These are phyloP conservation scores for Jacaranda mimosifolia DNA, from an alignment of 257 asterid species.

Conservation along the genomic window DNA sequence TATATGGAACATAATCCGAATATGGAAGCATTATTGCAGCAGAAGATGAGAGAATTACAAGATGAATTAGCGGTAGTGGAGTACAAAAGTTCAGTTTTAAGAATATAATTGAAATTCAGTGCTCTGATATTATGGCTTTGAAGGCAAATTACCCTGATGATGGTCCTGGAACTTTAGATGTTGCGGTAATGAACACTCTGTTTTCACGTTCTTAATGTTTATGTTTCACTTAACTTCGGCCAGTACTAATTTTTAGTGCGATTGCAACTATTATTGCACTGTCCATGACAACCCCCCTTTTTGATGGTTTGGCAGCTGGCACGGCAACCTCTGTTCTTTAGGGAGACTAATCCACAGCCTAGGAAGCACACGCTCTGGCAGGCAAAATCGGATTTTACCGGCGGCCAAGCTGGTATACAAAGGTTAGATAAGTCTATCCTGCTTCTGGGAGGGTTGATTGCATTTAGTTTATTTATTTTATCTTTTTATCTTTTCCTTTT, in stretches of 20 bases:
- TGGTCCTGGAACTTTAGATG: constrained; percentile 70
- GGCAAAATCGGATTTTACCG: constrained; percentile 90
- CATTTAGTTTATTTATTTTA: background rate
- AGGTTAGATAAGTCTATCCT: constrained; percentile 52
- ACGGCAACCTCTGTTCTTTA: constrained; percentile 86
- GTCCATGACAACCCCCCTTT: background rate
- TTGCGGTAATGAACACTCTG: constrained; percentile 79
- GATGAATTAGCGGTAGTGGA: too few species aligned
- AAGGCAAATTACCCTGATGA: constrained; percentile 75
- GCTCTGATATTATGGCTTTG: constrained; percentile 87
- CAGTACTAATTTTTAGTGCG: too few species aligned
- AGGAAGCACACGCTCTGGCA: too few species aligned
- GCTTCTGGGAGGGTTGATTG: constrained; percentile 2
- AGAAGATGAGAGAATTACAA: too few species aligned
- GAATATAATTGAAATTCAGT: constrained; percentile 89
- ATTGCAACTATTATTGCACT: background rate
- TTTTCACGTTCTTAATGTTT: background rate
- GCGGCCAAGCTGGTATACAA: constrained; percentile 81
- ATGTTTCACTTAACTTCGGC: background rate
- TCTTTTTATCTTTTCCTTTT: too few species aligned
- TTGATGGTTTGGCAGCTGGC: constrained; percentile 67
- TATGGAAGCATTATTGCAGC: too few species aligned
- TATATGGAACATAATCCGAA: too few species aligned
- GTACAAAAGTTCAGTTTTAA: constrained; percentile 57
- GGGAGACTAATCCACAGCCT: constrained; percentile 96